phyloP scores from a whole-genome alignment of 768 basidiomycete species.

The Chalciporus pseudorubinellus region DNA sequence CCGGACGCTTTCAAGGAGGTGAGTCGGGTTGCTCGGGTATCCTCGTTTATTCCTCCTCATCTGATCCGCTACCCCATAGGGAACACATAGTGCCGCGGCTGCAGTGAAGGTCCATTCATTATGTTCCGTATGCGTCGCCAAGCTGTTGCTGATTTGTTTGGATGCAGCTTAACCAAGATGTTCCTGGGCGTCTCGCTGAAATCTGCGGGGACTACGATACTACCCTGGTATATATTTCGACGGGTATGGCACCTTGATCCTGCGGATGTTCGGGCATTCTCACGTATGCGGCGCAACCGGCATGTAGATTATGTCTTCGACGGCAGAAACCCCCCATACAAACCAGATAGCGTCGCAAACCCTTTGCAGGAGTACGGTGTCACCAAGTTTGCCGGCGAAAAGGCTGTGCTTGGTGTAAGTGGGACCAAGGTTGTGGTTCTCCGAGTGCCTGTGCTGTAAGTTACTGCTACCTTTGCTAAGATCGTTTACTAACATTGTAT shows the following conservation, averaged over 20 bases:
- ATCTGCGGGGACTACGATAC: conserved; percentile 62
- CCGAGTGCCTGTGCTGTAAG: conserved; percentile 86
- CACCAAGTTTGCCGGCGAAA: conserved; percentile 86
- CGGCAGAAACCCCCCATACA: conserved; percentile 89
- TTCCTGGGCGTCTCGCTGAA: conserved; percentile 68
- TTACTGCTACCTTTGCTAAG: not conserved
- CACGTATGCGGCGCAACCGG: conserved; percentile 5
- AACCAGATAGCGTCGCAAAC: conserved; percentile 66
- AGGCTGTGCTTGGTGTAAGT: conserved; percentile 61
- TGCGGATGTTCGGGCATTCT: not conserved
- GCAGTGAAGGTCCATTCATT: conserved; percentile 51
- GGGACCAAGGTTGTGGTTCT: conserved; percentile 66
- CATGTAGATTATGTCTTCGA: conserved; percentile 90
- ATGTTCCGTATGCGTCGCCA: not conserved
- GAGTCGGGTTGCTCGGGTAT: conserved; percentile 12
- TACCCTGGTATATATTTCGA: conserved; percentile 88
- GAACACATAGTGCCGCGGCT: conserved; percentile 61
- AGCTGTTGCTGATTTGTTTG: not conserved
- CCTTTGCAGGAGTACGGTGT: conserved; percentile 87
- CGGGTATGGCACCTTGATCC: conserved; percentile 45
- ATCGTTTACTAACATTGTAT: not conserved
- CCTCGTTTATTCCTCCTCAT: not conserved
- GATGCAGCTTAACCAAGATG: conserved; percentile 72
- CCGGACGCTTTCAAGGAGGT: conserved; percentile 94
- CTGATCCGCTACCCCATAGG: not conserved